Evolutionary conservation across 2,329 filamentous ascomycete genomes (phyloP), one percentile per base, ranked within the genome.

Genomic region (Penicillium sp.): DNA sequence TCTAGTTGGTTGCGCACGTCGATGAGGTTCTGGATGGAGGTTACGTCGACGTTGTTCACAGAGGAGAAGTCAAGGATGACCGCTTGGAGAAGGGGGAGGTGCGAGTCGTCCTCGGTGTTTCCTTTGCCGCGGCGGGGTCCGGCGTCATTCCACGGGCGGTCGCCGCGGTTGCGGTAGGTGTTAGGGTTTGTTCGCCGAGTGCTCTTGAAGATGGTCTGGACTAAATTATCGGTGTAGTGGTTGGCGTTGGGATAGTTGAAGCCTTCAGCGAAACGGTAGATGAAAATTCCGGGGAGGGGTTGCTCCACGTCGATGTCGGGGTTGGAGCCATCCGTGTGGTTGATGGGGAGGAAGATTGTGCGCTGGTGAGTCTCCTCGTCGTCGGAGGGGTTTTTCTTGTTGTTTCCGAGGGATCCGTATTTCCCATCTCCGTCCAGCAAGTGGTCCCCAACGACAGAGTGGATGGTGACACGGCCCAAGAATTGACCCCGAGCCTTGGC

Each of bases 191-290:
- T 95, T 28, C 89, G 85, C 31, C 87, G 83, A 2, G 91, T 95
- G 52, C 84, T 73, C 36, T 77, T 69, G 58, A 86, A 86, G 39
- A 95, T 82, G 58, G 83, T 81, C 2, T 78, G 72, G 2, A 83
- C 81, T 42, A 95, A 77, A 63, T 89, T 82, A 63, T 96, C 90
- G 49, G 95, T 81, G 56, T 95, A 90, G 66, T 89, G 85, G 63
- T 89, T 89, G 16, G 90, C 90, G 61, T 95, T 99, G 52, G 92
- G 89, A 64, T 97, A 99, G 72, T 93, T 95, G 78, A 95, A 95
- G 36, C 91, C 89, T 73, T 97, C 92, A 0, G 87, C 84, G 70
- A 95, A 96, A 37, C 92, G 84, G 75, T 95, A 97, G 64, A 97
- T 95, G 72, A 97, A 95, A 58, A 99, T 80, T 44, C 93, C 93